Base-by-base conservation (phyloP, 2,329 filamentous ascomycete species). In the Diaporthe australafricana region DNA sequence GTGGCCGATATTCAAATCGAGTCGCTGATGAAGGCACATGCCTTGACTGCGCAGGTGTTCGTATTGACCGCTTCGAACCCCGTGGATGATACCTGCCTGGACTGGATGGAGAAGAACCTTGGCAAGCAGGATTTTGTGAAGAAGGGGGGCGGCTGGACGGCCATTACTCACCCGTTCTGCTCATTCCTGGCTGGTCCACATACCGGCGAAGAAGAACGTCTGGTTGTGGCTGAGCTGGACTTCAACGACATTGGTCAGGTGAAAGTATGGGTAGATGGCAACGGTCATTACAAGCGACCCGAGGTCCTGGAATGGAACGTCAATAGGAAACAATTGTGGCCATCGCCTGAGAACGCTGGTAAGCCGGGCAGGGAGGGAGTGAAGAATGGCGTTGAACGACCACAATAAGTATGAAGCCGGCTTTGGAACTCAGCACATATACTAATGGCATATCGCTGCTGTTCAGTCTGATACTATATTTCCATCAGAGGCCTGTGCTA, bases 1-100 rank as follows among this genome's bases (percentile, higher is more conserved):
- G 79, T 81, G 7, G 83, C 83, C 2, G 80, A 83, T 72, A 77
- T 77, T n/a, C 83, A 85, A 75, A 85, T 86, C 67, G 84, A 86
- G 77, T 83, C 81, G 6, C 73, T 85, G 45, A 85, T 85, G 83
- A 85, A 85, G 76, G 76, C 78, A 6, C 84, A 85, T 72, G 83
- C 84, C 2, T 71, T 85, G 30, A 84, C 83, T 1, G 83, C 80
- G 17, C 84, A 86, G 71, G 81, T 82, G 2, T 86, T 84, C 68
- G 84, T 84, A 27, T 76, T 85, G 38, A 79, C 78, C 1, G 83
- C 83, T 2, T 80, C 79, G 8, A 83, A 83, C 67, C 84, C 84
- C 38, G 81, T 86, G 2, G 83, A 85, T 45, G 77, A 83, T 16
- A 77, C 73, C 2, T 85, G 83, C 48, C 75, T 85, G 17, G 74